phyloP scores from a whole-genome alignment of 305 asterid genomes.

The Withania somnifera region DNA sequence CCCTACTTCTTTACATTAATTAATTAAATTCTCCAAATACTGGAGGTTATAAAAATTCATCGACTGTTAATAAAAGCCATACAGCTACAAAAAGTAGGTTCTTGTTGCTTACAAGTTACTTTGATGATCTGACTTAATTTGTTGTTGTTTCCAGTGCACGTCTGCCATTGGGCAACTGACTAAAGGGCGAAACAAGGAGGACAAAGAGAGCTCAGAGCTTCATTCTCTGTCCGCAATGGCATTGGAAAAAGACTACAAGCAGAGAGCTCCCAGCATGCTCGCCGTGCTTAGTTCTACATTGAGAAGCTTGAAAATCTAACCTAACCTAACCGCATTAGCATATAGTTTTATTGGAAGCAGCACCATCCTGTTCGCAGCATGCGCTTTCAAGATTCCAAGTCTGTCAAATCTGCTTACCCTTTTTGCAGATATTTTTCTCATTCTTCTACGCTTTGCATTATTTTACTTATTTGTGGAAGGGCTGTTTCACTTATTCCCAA shows the following conservation, averaged over 20 bases:
- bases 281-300: slow-evolving; percentile 44
- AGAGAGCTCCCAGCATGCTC: slow-evolving; percentile 50
- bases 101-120: background rate
- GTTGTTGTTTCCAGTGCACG: slow-evolving; percentile 40
- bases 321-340: slow-evolving; percentile 27
- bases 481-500: background rate
- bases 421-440: background rate
- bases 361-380: background rate
- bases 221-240: slow-evolving; percentile 65
- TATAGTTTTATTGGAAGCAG: background rate
- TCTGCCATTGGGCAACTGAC: slow-evolving; percentile 72
- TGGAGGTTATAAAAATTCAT: background rate
- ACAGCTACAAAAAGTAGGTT: background rate
- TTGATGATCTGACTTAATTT: slow-evolving; percentile 4
- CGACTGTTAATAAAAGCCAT: background rate
- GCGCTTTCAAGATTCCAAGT: background rate
- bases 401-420: background rate
- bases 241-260: slow-evolving; percentile 62
- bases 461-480: background rate
- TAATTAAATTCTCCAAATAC: background rate
- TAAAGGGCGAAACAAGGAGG: slow-evolving; percentile 84
- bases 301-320: slow-evolving; percentile 59
- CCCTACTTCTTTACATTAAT: background rate
- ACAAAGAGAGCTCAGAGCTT: slow-evolving; percentile 66
- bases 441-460: background rate